phyloP scores from a whole-genome alignment of 2,329 filamentous ascomycete genomes.

The Beauveria pseudobassiana region DNA sequence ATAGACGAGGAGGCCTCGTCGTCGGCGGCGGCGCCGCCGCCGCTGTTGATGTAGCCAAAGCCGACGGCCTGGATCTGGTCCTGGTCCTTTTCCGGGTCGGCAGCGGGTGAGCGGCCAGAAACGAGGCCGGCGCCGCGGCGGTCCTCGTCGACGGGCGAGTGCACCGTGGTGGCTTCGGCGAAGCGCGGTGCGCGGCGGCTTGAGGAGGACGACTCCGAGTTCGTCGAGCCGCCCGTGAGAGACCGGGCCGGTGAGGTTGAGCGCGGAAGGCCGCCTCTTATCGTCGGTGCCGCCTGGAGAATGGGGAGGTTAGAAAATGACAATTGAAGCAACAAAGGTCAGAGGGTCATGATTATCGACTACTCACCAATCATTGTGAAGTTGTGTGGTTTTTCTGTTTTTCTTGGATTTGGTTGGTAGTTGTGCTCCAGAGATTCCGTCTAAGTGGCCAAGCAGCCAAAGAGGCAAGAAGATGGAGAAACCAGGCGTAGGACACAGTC shows the following conservation, averaged over 20 bases:
- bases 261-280: constrained; percentile 48
- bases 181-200: constrained; percentile 70
- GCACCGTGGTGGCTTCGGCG: constrained; percentile 69
- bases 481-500: constrained; percentile 7
- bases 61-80: constrained; percentile 77
- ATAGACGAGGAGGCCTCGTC: constrained; percentile 45
- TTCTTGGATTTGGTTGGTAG: neutral
- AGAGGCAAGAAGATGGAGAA: neutral
- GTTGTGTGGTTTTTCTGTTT: neutral
- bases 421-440: neutral
- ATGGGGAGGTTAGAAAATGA: neutral
- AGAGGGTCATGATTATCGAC: constrained; percentile 8
- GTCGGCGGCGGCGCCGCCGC: constrained; percentile 46
- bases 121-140: constrained; percentile 17
- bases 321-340: neutral
- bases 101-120: constrained; percentile 43
- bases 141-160: constrained; percentile 60
- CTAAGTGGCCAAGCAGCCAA: neutral
- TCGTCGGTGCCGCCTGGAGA: constrained; percentile 34
- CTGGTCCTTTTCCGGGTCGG: constrained; percentile 41
- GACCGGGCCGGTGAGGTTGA: constrained; percentile 46
- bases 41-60: constrained; percentile 77
- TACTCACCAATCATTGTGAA: constrained; percentile 7
- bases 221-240: constrained; percentile 42
- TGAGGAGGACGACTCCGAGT: constrained; percentile 50